These are phyloP conservation scores for Saccharomycopsis sp. DNA, from an alignment of 805 yeast species.

Conservation along the genomic window DNA sequence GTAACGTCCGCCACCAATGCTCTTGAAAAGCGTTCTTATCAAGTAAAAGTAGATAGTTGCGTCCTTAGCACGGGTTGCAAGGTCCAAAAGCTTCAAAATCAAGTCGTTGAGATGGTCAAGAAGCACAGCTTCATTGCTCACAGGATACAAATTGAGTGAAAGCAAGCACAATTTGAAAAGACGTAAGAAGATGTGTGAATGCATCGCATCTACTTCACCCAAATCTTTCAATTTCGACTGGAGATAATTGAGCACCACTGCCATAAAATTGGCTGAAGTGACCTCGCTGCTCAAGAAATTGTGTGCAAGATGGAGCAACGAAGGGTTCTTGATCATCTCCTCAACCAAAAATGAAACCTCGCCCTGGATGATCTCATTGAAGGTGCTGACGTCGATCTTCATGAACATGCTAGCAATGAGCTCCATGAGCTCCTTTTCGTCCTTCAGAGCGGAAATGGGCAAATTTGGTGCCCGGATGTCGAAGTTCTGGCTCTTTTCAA, in stretches of 20 bases:
- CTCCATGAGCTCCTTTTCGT: constrained; percentile 94
- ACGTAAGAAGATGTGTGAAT: constrained; percentile 74
- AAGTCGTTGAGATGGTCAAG: constrained; percentile 73
- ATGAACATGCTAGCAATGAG: constrained; percentile 89
- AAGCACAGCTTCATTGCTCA: constrained; percentile 73
- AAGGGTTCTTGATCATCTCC: constrained; percentile 75
- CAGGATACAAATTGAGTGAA: constrained; percentile 73
- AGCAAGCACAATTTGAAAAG: constrained; percentile 85
- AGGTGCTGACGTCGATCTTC: constrained; percentile 91
- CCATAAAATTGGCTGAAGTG: constrained; percentile 87
- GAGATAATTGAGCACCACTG: constrained; percentile 71
- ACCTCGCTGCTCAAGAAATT: constrained; percentile 88
- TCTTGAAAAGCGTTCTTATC: constrained; percentile 82
- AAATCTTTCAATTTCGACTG: constrained; percentile 65
- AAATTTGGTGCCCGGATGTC: constrained; percentile 74
- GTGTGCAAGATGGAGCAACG: constrained; percentile 85
- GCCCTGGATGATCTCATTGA: constrained; percentile 80
- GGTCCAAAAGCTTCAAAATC: constrained; percentile 70
- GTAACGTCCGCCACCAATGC: constrained; percentile 93
- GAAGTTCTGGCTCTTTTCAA: constrained; percentile 31
- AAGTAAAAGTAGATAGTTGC: constrained; percentile 86
- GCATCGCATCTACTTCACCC: constrained; percentile 73
- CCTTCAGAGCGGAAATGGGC: constrained; percentile 84
- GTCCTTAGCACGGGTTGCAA: constrained; percentile 79
- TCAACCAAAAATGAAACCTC: constrained; percentile 76